A percentile compares a stretch with the other conserved stretches of the same genome.
Conservation (phyloP, 164 flowering plant genomes). For the Liriodendron chinense region DNA sequence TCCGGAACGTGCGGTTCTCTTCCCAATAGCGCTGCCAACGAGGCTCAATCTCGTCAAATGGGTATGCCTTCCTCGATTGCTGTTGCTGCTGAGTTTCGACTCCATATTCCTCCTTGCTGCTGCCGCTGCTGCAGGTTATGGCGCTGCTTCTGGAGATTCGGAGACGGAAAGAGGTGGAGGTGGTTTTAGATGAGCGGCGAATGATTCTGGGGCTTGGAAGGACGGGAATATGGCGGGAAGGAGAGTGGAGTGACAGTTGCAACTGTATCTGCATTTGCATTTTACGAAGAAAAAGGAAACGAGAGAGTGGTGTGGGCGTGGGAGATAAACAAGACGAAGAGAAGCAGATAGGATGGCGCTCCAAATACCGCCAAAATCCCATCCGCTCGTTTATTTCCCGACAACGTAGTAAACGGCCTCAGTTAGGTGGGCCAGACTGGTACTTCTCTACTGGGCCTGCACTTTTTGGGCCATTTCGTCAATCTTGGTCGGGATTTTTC, state of each 20-base stretch:
- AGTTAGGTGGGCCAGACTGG: no score
- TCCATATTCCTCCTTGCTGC: constrained; percentile 13
- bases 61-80: constrained; percentile 58
- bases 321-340: background rate
- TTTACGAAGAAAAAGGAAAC: background rate
- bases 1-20: constrained; percentile 69
- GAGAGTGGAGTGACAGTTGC: constrained; percentile 21
- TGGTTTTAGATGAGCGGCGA: background rate
- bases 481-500: no score
- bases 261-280: constrained; percentile 14
- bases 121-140: constrained; percentile 11
- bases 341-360: background rate
- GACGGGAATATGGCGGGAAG: constrained; percentile 8
- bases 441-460: no score
- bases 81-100: constrained; percentile 25
- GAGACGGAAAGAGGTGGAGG: constrained; percentile 1
- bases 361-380: background rate
- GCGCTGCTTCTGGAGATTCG: constrained; percentile 6
- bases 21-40: constrained; percentile 94
- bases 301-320: background rate
- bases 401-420: no score
- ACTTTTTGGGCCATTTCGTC: no score
- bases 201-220: background rate
- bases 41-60: constrained; percentile 86
- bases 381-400: background rate